phyloP scores from a whole-genome alignment of 805 yeast genomes.

The Ogataea chonburiensis region DNA sequence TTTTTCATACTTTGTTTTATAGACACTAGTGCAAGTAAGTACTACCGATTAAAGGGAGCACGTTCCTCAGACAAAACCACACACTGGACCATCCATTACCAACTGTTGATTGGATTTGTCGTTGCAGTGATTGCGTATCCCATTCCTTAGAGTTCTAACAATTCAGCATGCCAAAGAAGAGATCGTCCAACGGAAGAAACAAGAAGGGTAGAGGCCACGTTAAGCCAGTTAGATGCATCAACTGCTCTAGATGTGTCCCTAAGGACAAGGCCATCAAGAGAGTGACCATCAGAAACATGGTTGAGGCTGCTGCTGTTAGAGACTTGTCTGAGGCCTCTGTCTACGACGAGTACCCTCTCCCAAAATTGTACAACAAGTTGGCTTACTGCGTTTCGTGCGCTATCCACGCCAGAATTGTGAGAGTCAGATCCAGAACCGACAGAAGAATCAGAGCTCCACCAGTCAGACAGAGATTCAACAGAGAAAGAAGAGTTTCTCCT shows the following conservation, averaged over 20 bases:
- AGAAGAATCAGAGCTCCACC: conserved; percentile 99
- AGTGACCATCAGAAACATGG: conserved; percentile 99
- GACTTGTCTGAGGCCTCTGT: conserved; percentile 99
- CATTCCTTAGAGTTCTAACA: conserved; percentile 5
- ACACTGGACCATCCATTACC: no score
- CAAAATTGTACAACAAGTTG: conserved; percentile 99
- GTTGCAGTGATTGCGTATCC: conserved; percentile 1
- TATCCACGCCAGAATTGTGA: conserved; percentile 99
- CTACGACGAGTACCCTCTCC: conserved; percentile 98
- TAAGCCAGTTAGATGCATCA: conserved; percentile 98
- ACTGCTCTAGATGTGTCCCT: conserved; percentile 99
- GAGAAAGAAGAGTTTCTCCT: conserved; percentile 94
- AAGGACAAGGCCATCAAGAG: conserved; percentile 99
- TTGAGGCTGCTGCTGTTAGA: conserved; percentile 99
- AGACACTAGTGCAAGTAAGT: conserved; percentile 14
- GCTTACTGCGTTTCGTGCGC: conserved; percentile 99
- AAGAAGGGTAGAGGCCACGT: conserved; percentile 99
- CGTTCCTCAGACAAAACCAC: no score
- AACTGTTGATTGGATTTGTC: no score
- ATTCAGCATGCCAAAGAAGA: conserved; percentile 96
- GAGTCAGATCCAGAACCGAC: conserved; percentile 99
- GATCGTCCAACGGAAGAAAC: conserved; percentile 99
- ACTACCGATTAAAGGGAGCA: conserved; percentile 1
- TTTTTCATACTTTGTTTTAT: conserved; percentile 14
- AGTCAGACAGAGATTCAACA: conserved; percentile 97